Evolutionary conservation across 2,329 filamentous ascomycete genomes (phyloP), one percentile per base, ranked within the genome.

Genomic region (Penicillium occitanis): DNA sequence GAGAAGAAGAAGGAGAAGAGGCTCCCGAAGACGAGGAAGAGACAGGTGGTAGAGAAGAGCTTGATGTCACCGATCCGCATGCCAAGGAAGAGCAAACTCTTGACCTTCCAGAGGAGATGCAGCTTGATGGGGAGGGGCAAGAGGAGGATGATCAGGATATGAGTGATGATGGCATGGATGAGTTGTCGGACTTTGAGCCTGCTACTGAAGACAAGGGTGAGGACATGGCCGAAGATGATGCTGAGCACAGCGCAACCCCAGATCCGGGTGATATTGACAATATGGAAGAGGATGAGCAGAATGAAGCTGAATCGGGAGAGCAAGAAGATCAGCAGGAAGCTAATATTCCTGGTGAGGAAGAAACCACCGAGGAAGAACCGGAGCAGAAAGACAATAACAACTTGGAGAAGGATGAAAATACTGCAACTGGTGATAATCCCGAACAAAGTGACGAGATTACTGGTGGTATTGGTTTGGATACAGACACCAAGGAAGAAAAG

Each of bases 91-190:
- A 92, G 71, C 89, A 96, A 67, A 88, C 90, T 1, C 82, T 97
- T 67, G 92, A 93, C 55, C 82, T 97, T 25, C 93, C 93, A 0
- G 93, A 97, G 50, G 92, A 97, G 69, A 90, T 97, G 84, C 89
- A 96, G 66, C 85, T 95, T 64, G 90, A 94, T 69, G 90, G 87
- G 8, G 82, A 91, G 33, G 85, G 87, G 37, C 82, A 86, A 59
- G 85, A 86, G 4, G 82, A 79, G 37, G 78, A 76, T 64, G 77
- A 91, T 63, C 84, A 84, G 1, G 84, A 87, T 69, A 72, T 79
- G 13, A 79, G 78, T 11, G 79, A 72, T n/a, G 80, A 81, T 57
- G 78, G 71, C 8, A 76, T 83, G 65, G 80, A 84, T 58, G 83
- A 85, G 33, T 79, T 83, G 25, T 76, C 80, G 22, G 73, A 78